Percentiles rank a stretch among this genome's conserved stretches.
Evolutionary conservation across 352 stramenopile genomes (phyloP).

Genomic region (Phytophthora quininea): DNA sequence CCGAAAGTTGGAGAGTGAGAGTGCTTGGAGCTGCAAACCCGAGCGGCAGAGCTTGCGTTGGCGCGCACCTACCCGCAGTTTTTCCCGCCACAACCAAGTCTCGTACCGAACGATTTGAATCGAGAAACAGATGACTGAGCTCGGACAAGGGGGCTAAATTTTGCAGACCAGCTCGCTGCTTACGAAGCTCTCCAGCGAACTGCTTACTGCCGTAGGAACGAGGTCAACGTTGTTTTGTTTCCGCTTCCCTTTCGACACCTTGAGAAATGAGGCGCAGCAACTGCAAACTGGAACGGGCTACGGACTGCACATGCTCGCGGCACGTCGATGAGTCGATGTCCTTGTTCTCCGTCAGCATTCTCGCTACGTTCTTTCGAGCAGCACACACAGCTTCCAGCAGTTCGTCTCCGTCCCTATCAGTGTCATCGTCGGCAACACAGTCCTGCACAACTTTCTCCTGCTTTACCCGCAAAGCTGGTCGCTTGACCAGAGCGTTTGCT

Average conservation of each 20-base stretch:
- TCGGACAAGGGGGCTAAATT: too few species aligned
- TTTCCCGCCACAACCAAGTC: too few species aligned
- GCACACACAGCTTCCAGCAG: constrained; percentile 13
- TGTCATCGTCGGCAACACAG: neutral
- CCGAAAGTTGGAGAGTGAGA: neutral
- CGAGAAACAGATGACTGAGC: too few species aligned
- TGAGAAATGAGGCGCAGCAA: constrained; percentile 21
- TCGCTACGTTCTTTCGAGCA: constrained; percentile 13
- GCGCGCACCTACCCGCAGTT: too few species aligned
- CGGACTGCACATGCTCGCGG: constrained; percentile 17
- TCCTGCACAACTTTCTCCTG: neutral
- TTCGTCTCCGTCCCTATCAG: neutral
- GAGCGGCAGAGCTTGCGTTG: neutral
- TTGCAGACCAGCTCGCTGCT: too few species aligned
- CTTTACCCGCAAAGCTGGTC: constrained; percentile 33
- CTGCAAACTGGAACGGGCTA: constrained; percentile 9
- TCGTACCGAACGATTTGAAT: too few species aligned
- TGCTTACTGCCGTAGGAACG: too few species aligned
- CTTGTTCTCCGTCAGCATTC: constrained; percentile 14
- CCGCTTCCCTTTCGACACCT: neutral
- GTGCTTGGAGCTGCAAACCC: neutral
- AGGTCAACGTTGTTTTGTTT: too few species aligned
- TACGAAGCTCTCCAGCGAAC: too few species aligned
- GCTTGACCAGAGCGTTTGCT: constrained; percentile 51
- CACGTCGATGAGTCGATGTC: constrained; percentile 16